phyloP scores from a whole-genome alignment of 805 yeast genomes.

The Pichia rugopelliculosa region DNA sequence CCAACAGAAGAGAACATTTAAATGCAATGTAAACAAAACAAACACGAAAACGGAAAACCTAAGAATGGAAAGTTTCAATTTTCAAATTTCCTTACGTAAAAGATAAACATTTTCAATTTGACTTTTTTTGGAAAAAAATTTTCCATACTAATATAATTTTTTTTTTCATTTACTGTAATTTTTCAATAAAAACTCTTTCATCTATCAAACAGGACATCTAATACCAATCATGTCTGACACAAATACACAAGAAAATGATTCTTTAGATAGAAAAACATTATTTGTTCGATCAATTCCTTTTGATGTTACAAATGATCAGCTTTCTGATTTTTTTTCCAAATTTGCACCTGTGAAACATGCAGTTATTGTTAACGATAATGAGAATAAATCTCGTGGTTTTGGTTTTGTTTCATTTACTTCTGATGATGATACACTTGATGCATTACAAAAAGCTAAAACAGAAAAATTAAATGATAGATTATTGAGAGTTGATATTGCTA shows the following conservation, averaged over 20 bases:
- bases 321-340: constrained; percentile 80
- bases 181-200: not conserved
- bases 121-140: not conserved
- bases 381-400: constrained; percentile 80
- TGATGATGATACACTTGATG: constrained; percentile 77
- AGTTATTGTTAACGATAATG: constrained; percentile 73
- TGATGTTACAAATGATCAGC: constrained; percentile 72
- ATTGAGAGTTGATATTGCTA: constrained; percentile 79
- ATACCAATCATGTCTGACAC: not conserved
- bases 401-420: constrained; percentile 88
- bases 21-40: not conserved
- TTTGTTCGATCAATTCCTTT: constrained; percentile 83
- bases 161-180: not conserved
- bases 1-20: not conserved
- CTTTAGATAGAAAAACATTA: constrained; percentile 53
- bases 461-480: constrained; percentile 57
- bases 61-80: no score
- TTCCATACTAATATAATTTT: not conserved
- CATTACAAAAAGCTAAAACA: constrained; percentile 61
- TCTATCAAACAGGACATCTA: not conserved
- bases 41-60: not conserved
- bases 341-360: constrained; percentile 95
- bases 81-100: not conserved
- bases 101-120: not conserved
- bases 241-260: constrained; percentile 12